Percentiles rank a stretch among this genome's conserved stretches.
phyloP scores from a whole-genome alignment of 805 yeast genomes.

The Candida takata region DNA sequence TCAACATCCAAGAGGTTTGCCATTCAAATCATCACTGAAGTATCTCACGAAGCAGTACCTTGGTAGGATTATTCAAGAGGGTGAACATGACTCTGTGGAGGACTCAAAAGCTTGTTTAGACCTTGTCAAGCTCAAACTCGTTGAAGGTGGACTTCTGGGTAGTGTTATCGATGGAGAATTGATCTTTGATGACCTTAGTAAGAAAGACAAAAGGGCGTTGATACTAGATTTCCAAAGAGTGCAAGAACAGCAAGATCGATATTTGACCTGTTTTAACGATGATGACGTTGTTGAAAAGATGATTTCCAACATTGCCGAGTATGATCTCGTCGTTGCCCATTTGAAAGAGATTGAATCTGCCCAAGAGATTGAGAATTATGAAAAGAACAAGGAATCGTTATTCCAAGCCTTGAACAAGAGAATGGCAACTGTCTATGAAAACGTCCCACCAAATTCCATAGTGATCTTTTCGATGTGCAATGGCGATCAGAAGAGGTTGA shows the following conservation, averaged over 20 bases:
- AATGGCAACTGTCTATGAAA: conserved; percentile 40
- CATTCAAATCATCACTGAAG: conserved; percentile 69
- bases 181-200: conserved; percentile 33
- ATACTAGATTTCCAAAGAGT: conserved; percentile 29
- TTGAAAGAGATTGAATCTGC: conserved; percentile 41
- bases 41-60: conserved; percentile 58
- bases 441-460: conserved; percentile 51
- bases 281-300: conserved; percentile 46
- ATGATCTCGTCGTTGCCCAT: conserved; percentile 45
- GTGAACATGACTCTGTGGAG: conserved; percentile 79
- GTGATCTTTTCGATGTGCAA: conserved; percentile 56
- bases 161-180: conserved; percentile 35
- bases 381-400: conserved; percentile 1
- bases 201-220: conserved; percentile 23
- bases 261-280: conserved; percentile 47
- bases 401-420: conserved; percentile 33
- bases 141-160: conserved; percentile 65
- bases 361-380: conserved; percentile 3
- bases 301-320: conserved; percentile 9
- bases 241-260: conserved; percentile 19
- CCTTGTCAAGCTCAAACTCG: conserved; percentile 60
- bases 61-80: conserved; percentile 55
- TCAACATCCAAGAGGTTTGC: conserved; percentile 81
- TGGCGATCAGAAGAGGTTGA: conserved; percentile 48
- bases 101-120: conserved; percentile 80